phyloP scores from a whole-genome alignment of 1,284 basidiomycete genomes.

The Kwoniella shivajii region DNA sequence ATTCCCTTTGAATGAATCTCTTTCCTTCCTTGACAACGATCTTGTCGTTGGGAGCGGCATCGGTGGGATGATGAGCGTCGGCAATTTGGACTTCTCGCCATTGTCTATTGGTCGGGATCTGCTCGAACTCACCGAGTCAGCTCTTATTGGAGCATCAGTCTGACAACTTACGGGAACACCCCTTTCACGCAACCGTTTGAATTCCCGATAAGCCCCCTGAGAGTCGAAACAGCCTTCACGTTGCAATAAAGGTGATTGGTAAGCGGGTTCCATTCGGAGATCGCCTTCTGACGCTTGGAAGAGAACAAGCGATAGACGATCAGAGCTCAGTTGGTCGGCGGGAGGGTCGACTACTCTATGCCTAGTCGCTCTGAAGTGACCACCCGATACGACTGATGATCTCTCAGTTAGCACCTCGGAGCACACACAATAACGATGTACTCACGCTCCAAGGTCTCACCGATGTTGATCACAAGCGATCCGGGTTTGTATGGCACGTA shows the following conservation, averaged over 20 bases:
- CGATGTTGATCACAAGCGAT: constrained; percentile 16
- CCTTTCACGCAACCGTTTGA: constrained; percentile 27
- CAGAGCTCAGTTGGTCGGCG: constrained; percentile 45
- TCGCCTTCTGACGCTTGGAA: constrained; percentile 54
- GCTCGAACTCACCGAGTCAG: neutral
- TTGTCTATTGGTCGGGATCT: constrained; percentile 35
- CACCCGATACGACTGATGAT: constrained; percentile 15
- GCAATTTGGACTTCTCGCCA: constrained; percentile 39
- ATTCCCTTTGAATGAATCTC: constrained; percentile 23
- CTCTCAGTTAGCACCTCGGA: neutral
- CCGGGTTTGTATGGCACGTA: constrained; percentile 18
- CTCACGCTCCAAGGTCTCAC: constrained; percentile 17
- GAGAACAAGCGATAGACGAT: constrained; percentile 51
- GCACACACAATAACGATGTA: neutral
- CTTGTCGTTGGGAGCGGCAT: constrained; percentile 20
- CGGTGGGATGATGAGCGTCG: constrained; percentile 26
- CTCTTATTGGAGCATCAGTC: neutral
- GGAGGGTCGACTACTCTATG: constrained; percentile 51
- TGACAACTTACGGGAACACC: constrained; percentile 28
- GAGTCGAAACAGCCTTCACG: constrained; percentile 37
- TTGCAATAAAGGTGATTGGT: constrained; percentile 29
- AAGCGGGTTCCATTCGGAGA: constrained; percentile 31
- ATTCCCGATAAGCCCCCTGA: constrained; percentile 39
- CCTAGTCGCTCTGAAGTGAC: constrained; percentile 45
- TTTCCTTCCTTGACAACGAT: constrained; percentile 24